These are phyloP conservation scores for Datura wrightii DNA, from an alignment of 257 asterid genomes.

Conservation along the genomic window DNA sequence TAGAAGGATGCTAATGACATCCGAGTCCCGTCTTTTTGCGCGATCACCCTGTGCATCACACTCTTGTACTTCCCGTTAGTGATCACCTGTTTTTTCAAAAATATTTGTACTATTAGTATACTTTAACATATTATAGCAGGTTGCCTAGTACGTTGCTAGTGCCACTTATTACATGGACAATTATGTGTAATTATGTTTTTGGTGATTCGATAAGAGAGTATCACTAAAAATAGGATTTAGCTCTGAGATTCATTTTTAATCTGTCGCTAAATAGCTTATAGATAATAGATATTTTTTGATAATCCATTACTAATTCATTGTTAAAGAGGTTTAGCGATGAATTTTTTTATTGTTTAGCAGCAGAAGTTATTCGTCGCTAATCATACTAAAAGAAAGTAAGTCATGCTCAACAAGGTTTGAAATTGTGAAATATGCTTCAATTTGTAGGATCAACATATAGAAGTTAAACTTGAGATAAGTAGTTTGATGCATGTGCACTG, in stretches of 20 bases:
- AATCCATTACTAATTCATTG: not conserved
- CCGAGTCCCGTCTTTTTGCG: conserved; percentile 38
- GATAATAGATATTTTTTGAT: no score
- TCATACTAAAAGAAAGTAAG: not conserved
- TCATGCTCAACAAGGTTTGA: not conserved
- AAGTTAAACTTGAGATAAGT: no score
- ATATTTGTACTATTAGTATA: not conserved
- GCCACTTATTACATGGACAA: not conserved
- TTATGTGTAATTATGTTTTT: no score
- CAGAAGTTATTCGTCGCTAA: not conserved
- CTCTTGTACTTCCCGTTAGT: conserved; percentile 45
- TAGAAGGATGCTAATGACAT: conserved; percentile 46
- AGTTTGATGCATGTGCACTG: not conserved
- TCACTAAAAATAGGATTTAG: no score
- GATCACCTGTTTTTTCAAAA: conserved; percentile 32
- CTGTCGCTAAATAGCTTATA: no score
- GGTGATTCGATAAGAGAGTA: no score
- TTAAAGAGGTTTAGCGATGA: not conserved
- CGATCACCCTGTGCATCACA: conserved; percentile 42
- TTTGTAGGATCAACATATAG: not conserved
- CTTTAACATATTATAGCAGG: not conserved
- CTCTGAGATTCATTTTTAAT: no score
- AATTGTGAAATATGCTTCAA: not conserved
- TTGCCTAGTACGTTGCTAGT: not conserved
- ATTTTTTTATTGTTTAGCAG: not conserved